Base-by-base conservation (phyloP, 2,329 filamentous ascomycete genomes). In the Penicillium concentricum region DNA sequence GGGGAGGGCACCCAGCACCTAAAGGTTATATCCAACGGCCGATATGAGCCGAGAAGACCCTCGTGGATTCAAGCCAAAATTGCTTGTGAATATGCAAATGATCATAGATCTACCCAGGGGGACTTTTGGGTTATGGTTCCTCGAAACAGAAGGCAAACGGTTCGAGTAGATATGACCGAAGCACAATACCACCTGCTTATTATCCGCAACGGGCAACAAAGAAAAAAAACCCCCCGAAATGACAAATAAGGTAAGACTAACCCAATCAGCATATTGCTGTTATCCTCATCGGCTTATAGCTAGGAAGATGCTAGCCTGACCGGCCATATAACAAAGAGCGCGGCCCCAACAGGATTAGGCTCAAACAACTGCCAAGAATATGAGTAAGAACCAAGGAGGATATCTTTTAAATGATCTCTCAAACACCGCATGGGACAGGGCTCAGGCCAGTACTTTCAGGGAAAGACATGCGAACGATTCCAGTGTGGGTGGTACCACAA, bases 131-230 rank as follows among this genome's bases (percentile, higher is more conserved):
- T 34, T 30, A 20, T 34, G 20, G 38, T 24, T 43, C 15, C 12
- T 8, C 5, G 16, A n/a, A 41, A n/a, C 30, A 42, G 39, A 37
- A 43, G 45, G 30, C 22, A 48, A 42, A 42, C 13, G 16, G 20
- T 28, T 48, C 26, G 26, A 50, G 51, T 13, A 37, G 10, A 28
- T 38, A 37, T 38, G 41, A 2, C 50, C 38, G 18, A 37, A 30
- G 22, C 45, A 42, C 45, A 42, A 43, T 50, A 55, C 22, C 38
- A 50, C 22, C 46, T 55, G 52, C 38, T 45, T 51, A 51, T 51
- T 42, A 35, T 35, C 38, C 28, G 38, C 13, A 43, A 28, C 16
- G 12, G 34, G 16, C 20, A 39, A 39, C 44, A 26, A 50, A 41
- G 6, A 13, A 18, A 24, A 13, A 32, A 22, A 49, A 15, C 5